Conservation (phyloP, 2,329 filamentous ascomycete genomes). For the Colletotrichum navitas region DNA sequence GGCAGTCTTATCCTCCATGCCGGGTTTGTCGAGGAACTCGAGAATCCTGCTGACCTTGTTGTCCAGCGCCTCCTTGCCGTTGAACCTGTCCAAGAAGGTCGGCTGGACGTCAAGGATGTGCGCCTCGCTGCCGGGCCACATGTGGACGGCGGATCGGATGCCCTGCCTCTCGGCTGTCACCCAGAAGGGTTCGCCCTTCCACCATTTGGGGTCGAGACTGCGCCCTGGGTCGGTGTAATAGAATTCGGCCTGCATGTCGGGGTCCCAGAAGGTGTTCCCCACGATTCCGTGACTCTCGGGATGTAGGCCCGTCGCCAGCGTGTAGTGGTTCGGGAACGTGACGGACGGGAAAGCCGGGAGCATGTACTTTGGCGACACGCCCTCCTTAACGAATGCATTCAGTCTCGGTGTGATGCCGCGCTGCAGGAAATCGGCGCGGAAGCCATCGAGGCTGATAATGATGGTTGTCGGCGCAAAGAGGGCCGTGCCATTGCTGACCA, state of each 20-base stretch:
- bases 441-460: slow-evolving; percentile 93
- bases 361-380: slow-evolving; percentile 94
- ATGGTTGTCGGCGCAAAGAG: slow-evolving; percentile 93
- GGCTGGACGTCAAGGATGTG: slow-evolving; percentile 82
- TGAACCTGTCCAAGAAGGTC: slow-evolving; percentile 86
- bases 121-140: slow-evolving; percentile 98
- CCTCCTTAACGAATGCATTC: slow-evolving; percentile 81
- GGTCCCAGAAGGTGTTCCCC: slow-evolving; percentile 96
- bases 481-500: slow-evolving; percentile 85
- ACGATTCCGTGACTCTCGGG: slow-evolving; percentile 95
- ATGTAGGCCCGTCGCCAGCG: slow-evolving; percentile 89
- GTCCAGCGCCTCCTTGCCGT: slow-evolving; percentile 78
- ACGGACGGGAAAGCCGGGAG: slow-evolving; percentile 94
- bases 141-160: slow-evolving; percentile 86
- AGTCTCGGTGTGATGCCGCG: slow-evolving; percentile 87
- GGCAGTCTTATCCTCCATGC: slow-evolving; percentile 69
- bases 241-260: slow-evolving; percentile 81
- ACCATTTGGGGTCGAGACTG: slow-evolving; percentile 91
- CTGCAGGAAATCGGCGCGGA: slow-evolving; percentile 92
- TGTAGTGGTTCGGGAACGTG: slow-evolving; percentile 97
- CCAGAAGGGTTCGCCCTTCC: slow-evolving; percentile 95
- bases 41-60: slow-evolving; percentile 85
- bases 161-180: slow-evolving; percentile 88
- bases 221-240: slow-evolving; percentile 83
- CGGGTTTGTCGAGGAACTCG: slow-evolving; percentile 86